Evolutionary conservation across 2,329 filamentous ascomycete species (phyloP), one percentile per base, ranked within the genome.

Genomic region (Colletotrichum liaoningense): DNA sequence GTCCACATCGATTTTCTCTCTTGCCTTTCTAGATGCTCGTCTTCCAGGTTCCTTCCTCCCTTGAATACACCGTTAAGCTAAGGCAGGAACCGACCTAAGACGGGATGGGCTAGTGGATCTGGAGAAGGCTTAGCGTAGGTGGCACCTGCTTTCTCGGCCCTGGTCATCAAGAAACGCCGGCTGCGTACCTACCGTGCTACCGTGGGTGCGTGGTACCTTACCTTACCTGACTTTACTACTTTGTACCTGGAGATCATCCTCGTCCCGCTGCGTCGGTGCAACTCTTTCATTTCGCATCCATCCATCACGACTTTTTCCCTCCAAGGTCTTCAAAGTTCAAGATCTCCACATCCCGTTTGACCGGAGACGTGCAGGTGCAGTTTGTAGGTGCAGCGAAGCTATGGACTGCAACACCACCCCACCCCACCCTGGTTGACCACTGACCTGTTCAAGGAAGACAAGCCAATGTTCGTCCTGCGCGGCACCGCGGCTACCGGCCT

Each of bases 271-370:
- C 69, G 54, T 58, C 67, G 59, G 69, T 58, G 65, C 69, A 35
- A 69, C 59, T 64, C 35, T 63, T 62, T 70, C 64, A 38, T 73
- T 35, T 24, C 67, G 19, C 59, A 70, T 70, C 67, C 59, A 73
- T 70, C 67, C 59, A 73, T 70, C 67, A 35, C 64, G 35, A 63
- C 52, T 35, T 52, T 55, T 24, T 8, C 38, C 22, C 16, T 38
- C 55, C 33, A n/a, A 38, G 16, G 16, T 19, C 14, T 24, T 30
- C 30, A 58, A 42, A 19, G 38, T 58, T n/a, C 33, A 59, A 22
- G 33, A 12, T 62, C 12, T 12, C 35, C 33, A 65, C 16, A 22
- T 24, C 46, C 22, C 33, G 11, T 30, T 46, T 26, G 62, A 55
- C 28, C 62, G 33, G 49, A 22, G 6, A 56, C 30, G 30, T 56